A percentile compares a stretch with the other conserved stretches of the same genome.
These are phyloP conservation scores for Psilocybe cyanescens DNA, from an alignment of 768 basidiomycete genomes.

Conservation along the genomic window DNA sequence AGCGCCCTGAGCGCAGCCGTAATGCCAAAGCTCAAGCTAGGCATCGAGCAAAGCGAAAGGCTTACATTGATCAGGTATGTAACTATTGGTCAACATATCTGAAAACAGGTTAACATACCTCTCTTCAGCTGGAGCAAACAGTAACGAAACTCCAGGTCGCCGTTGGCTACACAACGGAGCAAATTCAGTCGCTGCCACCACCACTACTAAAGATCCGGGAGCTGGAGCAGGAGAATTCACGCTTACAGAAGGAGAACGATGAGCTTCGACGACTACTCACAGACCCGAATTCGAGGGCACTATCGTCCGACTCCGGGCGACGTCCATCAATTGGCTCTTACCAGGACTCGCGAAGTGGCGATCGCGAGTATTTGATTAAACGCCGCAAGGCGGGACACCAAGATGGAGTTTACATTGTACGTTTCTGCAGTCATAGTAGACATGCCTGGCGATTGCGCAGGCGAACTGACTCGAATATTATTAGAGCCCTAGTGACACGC, in stretches of 20 bases:
- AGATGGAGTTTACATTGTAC: constrained; percentile 61
- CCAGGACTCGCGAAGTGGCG: constrained; percentile 51
- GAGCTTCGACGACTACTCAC: constrained; percentile 70
- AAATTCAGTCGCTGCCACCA: constrained; percentile 73
- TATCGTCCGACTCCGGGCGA: constrained; percentile 46
- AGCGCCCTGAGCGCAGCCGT: constrained; percentile 83
- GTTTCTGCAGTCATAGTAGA: constrained; percentile 6
- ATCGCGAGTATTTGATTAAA: constrained; percentile 56
- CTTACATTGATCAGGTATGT: constrained; percentile 86
- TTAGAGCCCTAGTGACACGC: constrained; percentile 51
- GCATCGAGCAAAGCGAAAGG: constrained; percentile 91
- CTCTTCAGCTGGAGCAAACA: constrained; percentile 74
- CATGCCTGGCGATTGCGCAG: neutral
- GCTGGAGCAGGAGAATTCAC: constrained; percentile 79
- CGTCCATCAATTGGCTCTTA: constrained; percentile 50
- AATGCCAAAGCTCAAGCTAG: constrained; percentile 89
- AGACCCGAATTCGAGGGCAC: constrained; percentile 40
- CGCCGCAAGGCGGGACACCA: constrained; percentile 53
- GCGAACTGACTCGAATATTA: neutral
- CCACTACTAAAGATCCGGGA: constrained; percentile 78
- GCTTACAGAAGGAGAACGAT: constrained; percentile 74
- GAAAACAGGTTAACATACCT: neutral
- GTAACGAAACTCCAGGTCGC: constrained; percentile 84
- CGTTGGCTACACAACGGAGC: constrained; percentile 73
- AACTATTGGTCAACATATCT: neutral